These are phyloP conservation scores for Spatholobus suberectus DNA, from an alignment of 306 rosid species.

Conservation along the genomic window DNA sequence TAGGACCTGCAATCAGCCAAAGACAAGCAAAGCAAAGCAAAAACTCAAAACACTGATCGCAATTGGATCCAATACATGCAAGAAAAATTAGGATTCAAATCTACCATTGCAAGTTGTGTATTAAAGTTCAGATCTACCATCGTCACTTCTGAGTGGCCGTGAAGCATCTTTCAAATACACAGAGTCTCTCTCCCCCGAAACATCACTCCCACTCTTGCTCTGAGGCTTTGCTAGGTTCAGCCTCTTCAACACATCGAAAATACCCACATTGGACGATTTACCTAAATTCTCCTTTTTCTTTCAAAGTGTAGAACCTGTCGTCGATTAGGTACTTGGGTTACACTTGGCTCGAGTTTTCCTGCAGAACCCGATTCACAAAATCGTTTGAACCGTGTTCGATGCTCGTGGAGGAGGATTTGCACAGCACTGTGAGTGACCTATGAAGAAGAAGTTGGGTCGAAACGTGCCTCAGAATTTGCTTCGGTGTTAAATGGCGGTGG, in stretches of 20 bases:
- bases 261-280: conserved; percentile 48
- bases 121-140: no score
- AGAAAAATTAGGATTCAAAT: no score
- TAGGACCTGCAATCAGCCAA: no score
- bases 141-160: no score
- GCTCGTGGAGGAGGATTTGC: conserved; percentile 50
- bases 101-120: no score
- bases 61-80: no score
- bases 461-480: conserved; percentile 41
- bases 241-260: conserved; percentile 54
- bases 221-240: conserved; percentile 51
- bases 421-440: conserved; percentile 53
- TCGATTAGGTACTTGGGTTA: conserved; percentile 82
- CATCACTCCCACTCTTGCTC: conserved; percentile 50
- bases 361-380: conserved; percentile 79
- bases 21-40: no score
- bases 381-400: conserved; percentile 54
- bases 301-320: conserved; percentile 66
- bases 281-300: conserved; percentile 67
- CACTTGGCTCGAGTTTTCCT: conserved; percentile 92
- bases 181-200: conserved; percentile 50
- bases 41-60: no score
- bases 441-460: conserved; percentile 41
- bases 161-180: conserved; percentile 86
- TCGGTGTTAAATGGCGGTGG: conserved; percentile 43